Evolutionary conservation across 306 rosid species (phyloP).

Genomic region (Fagus crenata): DNA sequence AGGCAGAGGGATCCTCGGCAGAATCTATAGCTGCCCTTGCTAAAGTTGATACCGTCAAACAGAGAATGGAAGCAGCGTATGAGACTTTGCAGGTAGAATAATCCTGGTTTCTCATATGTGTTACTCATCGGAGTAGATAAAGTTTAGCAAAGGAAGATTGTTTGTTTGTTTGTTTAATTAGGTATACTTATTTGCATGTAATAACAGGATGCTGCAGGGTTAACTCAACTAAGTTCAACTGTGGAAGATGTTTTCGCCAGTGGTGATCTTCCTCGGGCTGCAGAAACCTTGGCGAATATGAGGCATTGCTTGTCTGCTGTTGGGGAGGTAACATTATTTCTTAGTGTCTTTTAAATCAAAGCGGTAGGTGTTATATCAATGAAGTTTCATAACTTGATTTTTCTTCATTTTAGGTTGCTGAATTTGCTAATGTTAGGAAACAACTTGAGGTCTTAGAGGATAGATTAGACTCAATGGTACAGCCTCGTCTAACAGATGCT

Average conservation of each 20-base stretch:
- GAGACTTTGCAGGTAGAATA: constrained; percentile 78
- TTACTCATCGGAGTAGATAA: constrained; percentile 6
- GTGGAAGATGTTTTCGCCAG: constrained; percentile 98
- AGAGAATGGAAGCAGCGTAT: constrained; percentile 98
- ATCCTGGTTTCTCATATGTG: constrained; percentile 16
- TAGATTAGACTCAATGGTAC: constrained; percentile 93
- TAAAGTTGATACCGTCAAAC: constrained; percentile 88
- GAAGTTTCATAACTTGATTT: constrained; percentile 5
- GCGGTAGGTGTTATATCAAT: constrained; percentile 3
- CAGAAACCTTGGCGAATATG: constrained; percentile 96
- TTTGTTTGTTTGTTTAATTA: constrained; percentile 14
- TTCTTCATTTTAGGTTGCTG: constrained; percentile 71
- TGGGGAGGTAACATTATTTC: constrained; percentile 67
- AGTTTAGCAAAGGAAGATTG: neutral
- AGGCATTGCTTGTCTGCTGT: constrained; percentile 98
- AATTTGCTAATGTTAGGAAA: constrained; percentile 94
- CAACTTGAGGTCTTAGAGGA: constrained; percentile 99
- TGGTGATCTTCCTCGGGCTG: constrained; percentile 97
- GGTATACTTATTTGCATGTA: constrained; percentile 14
- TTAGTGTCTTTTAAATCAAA: constrained; percentile 8
- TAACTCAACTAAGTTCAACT: constrained; percentile 90
- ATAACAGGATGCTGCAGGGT: constrained; percentile 95
- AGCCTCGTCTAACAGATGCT: constrained; percentile 94
- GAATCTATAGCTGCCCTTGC: constrained; percentile 96
- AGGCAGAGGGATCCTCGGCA: constrained; percentile 99